Percentiles rank a stretch among this genome's conserved stretches.
Evolutionary conservation across 805 yeast genomes (phyloP).

Genomic region (Cyberlindnera nakhonratchasimensis): DNA sequence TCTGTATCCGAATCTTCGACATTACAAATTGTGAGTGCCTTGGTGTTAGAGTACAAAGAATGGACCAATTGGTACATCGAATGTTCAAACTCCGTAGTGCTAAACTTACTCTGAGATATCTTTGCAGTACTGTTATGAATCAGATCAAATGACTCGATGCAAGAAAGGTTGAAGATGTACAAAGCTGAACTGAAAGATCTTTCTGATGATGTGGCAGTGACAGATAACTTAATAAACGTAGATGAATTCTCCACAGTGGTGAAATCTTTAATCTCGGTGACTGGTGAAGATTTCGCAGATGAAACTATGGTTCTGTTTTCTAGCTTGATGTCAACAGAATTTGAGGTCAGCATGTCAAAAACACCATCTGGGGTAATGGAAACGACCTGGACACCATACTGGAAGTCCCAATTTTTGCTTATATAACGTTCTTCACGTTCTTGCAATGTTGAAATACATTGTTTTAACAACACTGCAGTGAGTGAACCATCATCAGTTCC

Average conservation of each 20-base stretch:
- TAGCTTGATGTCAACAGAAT: constrained; percentile 10
- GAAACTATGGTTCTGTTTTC: constrained; percentile 15
- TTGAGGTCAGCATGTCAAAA: constrained; percentile 7
- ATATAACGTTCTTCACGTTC: constrained; percentile 12
- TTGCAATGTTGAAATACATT: constrained; percentile 1
- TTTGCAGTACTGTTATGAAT: constrained; percentile 13
- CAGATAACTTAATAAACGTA: constrained; percentile 11
- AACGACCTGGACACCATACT: constrained; percentile 10
- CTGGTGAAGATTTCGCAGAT: neutral
- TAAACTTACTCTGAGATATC: constrained; percentile 12
- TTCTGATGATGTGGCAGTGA: constrained; percentile 7
- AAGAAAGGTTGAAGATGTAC: constrained; percentile 14
- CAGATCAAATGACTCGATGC: constrained; percentile 13
- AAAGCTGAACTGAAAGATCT: constrained; percentile 13
- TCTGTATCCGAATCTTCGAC: constrained; percentile 22
- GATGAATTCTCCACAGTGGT: constrained; percentile 9
- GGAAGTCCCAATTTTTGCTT: constrained; percentile 15
- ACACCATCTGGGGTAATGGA: constrained; percentile 16
- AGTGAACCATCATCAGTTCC: constrained; percentile 9
- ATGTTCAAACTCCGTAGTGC: constrained; percentile 16
- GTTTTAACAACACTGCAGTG: neutral
- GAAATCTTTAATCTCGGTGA: neutral
- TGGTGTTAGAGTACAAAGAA: constrained; percentile 32
- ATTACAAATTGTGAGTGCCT: constrained; percentile 34
- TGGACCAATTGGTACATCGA: constrained; percentile 23